Percentiles rank a stretch among this genome's conserved stretches.
phyloP scores from a whole-genome alignment of 306 rosid species.

The Crataegus laevigata region DNA sequence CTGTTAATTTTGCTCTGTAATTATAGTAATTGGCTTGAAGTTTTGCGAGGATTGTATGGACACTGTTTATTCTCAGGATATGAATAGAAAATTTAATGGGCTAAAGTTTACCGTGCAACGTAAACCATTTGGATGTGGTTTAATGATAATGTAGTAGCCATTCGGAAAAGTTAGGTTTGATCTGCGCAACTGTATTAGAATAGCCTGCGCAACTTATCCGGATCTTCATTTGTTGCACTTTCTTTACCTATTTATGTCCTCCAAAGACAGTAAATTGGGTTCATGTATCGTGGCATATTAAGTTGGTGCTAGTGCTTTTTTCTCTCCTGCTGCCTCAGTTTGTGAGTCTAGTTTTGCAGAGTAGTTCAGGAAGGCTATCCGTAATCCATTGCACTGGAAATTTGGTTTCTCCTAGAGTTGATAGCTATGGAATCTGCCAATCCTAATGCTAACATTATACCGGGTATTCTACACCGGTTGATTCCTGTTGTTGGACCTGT shows the following conservation, averaged over 20 bases:
- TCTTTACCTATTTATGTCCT: not conserved
- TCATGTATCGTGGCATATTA: not conserved
- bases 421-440: slow-evolving; percentile 46
- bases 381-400: slow-evolving; percentile 9
- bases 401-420: slow-evolving; percentile 16
- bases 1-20: slow-evolving; percentile 2
- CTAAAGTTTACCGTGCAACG: slow-evolving; percentile 16
- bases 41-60: slow-evolving; percentile 21
- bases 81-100: slow-evolving; percentile 2
- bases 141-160: slow-evolving; percentile 9
- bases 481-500: slow-evolving; percentile 56
- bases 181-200: slow-evolving; percentile 16
- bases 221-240: slow-evolving; percentile 1
- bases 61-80: slow-evolving; percentile 14
- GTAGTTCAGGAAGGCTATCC: not conserved
- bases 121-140: slow-evolving; percentile 27
- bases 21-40: slow-evolving; percentile 4
- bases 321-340: not conserved
- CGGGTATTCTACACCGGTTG: slow-evolving; percentile 34
- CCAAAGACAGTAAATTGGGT: slow-evolving; percentile 5
- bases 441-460: slow-evolving; percentile 22
- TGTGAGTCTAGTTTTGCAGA: not conserved
- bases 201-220: slow-evolving; percentile 19
- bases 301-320: slow-evolving; percentile 2
- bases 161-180: slow-evolving; percentile 14